Evolutionary conservation across 2,329 filamentous ascomycete genomes (phyloP).

Genomic region (Aspergillus novofumigatus): DNA sequence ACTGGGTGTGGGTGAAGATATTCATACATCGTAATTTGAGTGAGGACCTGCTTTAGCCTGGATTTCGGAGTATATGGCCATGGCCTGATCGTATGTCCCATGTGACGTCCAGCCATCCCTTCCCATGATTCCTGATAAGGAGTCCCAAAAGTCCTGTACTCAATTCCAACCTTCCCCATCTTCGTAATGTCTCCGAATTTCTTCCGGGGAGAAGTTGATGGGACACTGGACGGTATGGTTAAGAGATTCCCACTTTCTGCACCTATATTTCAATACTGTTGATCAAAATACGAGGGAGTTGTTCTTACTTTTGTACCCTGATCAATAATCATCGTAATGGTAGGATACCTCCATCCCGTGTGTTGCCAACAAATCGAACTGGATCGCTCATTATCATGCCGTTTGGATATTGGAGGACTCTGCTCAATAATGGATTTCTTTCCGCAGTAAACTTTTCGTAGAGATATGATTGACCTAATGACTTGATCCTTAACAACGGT

Average conservation of each 20-base stretch:
- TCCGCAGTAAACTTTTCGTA: constrained; percentile 28
- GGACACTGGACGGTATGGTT: constrained; percentile 4
- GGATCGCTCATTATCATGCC: constrained; percentile 22
- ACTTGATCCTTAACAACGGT: constrained; percentile 10
- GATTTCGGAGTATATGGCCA: constrained; percentile 4
- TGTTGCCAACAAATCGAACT: constrained; percentile 26
- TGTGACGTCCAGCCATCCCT: constrained; percentile 12
- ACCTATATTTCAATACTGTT: background rate
- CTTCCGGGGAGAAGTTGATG: constrained; percentile 6
- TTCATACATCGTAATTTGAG: background rate
- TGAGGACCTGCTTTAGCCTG: background rate
- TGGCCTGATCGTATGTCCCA: constrained; percentile 6
- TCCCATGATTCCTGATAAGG: constrained; percentile 8
- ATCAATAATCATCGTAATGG: constrained; percentile 25
- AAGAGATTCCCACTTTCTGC: background rate
- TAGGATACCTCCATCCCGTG: constrained; percentile 30
- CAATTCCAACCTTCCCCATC: constrained; percentile 10
- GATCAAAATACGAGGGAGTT: background rate
- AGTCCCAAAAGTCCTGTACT: constrained; percentile 11
- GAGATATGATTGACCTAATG: constrained; percentile 15
- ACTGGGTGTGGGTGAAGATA: too few species aligned
- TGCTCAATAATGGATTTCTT: constrained; percentile 22
- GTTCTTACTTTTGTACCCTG: constrained; percentile 8
- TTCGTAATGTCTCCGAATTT: constrained; percentile 11
- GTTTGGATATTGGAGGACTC: constrained; percentile 22